Evolutionary conservation across 208 protist species (phyloP).

Genomic region (Leishmania lainsoni): DNA sequence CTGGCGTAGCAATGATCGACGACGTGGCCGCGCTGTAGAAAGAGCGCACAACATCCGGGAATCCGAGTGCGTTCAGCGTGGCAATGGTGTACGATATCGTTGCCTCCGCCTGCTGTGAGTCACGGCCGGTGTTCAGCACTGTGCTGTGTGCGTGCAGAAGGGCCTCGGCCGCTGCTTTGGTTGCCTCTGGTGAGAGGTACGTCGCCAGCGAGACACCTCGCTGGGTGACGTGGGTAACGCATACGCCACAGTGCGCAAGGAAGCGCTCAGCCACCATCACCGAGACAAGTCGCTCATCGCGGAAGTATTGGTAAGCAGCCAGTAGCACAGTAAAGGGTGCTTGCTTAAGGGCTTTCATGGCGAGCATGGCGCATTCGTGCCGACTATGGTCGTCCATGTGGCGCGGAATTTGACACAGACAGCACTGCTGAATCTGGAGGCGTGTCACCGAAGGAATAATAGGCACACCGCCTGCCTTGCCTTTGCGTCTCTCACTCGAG

Average conservation of each 20-base stretch:
- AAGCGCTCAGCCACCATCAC: constrained; percentile 63
- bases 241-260: constrained; percentile 72
- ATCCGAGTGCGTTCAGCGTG: constrained; percentile 52
- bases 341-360: constrained; percentile 38
- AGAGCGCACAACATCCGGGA: constrained; percentile 34
- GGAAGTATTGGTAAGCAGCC: constrained; percentile 40
- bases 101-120: constrained; percentile 51
- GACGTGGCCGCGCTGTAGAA: constrained; percentile 33
- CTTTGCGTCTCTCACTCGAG: constrained; percentile 1
- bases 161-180: not conserved
- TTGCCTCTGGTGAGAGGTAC: constrained; percentile 12
- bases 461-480: not conserved
- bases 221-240: constrained; percentile 27
- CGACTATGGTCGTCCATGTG: constrained; percentile 9
- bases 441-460: constrained; percentile 15
- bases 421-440: constrained; percentile 35
- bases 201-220: constrained; percentile 26
- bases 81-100: constrained; percentile 67
- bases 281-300: constrained; percentile 20
- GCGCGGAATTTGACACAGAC: constrained; percentile 21
- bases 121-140: constrained; percentile 27
- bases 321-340: constrained; percentile 28
- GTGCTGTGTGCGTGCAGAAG: constrained; percentile 39
- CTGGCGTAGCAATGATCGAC: constrained; percentile 1
- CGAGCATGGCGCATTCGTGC: constrained; percentile 40